Evolutionary conservation across 306 rosid genomes (phyloP).

Genomic region (Biancaea sappan): DNA sequence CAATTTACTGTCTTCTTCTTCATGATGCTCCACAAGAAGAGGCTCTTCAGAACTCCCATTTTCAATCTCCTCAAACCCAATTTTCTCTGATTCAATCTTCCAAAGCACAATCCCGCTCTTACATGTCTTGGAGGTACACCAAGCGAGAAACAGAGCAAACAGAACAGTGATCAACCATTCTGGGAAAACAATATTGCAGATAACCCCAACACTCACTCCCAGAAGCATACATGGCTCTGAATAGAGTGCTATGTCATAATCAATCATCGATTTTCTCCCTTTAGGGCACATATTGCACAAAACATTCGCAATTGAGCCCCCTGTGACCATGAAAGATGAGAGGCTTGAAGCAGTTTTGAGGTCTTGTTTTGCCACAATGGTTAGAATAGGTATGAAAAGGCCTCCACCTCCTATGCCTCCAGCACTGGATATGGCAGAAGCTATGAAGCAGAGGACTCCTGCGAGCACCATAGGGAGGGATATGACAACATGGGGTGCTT

Average conservation of each 20-base stretch:
- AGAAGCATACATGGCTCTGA: constrained; percentile 83
- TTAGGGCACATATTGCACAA: constrained; percentile 46
- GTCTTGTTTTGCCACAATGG: constrained; percentile 66
- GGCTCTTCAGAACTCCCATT: constrained; percentile 45
- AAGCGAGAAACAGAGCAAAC: constrained; percentile 79
- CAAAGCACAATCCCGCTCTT: constrained; percentile 56
- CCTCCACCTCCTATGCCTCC: constrained; percentile 93
- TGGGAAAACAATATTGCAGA: constrained; percentile 79
- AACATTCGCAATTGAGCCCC: constrained; percentile 83
- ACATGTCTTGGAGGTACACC: constrained; percentile 78
- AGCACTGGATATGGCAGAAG: constrained; percentile 62
- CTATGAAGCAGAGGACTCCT: constrained; percentile 50
- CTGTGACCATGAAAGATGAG: constrained; percentile 93
- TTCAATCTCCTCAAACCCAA: constrained; percentile 43
- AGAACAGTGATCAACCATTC: constrained; percentile 75
- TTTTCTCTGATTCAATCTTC: constrained; percentile 59
- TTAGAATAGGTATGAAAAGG: constrained; percentile 71
- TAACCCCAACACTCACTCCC: constrained; percentile 90
- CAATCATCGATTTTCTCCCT: constrained; percentile 60
- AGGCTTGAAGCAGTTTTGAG: constrained; percentile 78
- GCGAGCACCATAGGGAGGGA: constrained; percentile 42
- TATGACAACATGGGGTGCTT: constrained; percentile 33
- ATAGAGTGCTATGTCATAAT: constrained; percentile 73
- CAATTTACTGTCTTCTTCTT: constrained; percentile 19
- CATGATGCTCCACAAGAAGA: constrained; percentile 42